Evolutionary conservation across 2,329 filamentous ascomycete species (phyloP).

Genomic region (Aspergillus jensenii): DNA sequence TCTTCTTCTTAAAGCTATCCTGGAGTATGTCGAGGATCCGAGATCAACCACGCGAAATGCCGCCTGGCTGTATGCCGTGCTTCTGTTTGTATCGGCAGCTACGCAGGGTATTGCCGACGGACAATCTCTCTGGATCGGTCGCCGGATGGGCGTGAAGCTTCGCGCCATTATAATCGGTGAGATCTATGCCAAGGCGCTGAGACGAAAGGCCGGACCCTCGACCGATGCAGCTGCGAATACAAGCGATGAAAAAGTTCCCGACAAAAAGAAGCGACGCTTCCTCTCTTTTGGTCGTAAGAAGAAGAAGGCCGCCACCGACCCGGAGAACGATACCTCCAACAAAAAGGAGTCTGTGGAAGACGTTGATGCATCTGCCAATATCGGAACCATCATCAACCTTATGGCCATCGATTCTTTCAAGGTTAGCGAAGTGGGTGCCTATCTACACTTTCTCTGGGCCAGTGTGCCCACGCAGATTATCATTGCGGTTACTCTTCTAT

Average conservation of each 20-base stretch:
- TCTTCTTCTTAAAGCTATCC: constrained; percentile 82
- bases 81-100: constrained; percentile 80
- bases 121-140: constrained; percentile 87
- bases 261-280: constrained; percentile 39
- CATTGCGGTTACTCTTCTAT: constrained; percentile 78
- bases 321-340: constrained; percentile 17
- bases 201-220: constrained; percentile 81
- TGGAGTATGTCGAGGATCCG: constrained; percentile 90
- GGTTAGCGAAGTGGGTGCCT: constrained; percentile 89
- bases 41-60: constrained; percentile 75
- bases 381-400: constrained; percentile 98
- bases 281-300: constrained; percentile 63
- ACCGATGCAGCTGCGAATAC: constrained; percentile 71
- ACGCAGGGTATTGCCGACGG: constrained; percentile 80
- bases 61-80: constrained; percentile 91
- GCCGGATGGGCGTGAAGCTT: constrained; percentile 89
- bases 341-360: constrained; percentile 30
- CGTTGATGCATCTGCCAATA: constrained; percentile 76
- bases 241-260: constrained; percentile 43
- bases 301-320: constrained; percentile 27
- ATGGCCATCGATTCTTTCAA: constrained; percentile 99
- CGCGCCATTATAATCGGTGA: constrained; percentile 95
- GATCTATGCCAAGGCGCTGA: constrained; percentile 92
- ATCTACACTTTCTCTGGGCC: constrained; percentile 93
- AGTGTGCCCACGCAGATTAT: constrained; percentile 85